These are phyloP conservation scores for Phialophora chinensis DNA, from an alignment of 2,329 filamentous ascomycete species.

Conservation along the genomic window DNA sequence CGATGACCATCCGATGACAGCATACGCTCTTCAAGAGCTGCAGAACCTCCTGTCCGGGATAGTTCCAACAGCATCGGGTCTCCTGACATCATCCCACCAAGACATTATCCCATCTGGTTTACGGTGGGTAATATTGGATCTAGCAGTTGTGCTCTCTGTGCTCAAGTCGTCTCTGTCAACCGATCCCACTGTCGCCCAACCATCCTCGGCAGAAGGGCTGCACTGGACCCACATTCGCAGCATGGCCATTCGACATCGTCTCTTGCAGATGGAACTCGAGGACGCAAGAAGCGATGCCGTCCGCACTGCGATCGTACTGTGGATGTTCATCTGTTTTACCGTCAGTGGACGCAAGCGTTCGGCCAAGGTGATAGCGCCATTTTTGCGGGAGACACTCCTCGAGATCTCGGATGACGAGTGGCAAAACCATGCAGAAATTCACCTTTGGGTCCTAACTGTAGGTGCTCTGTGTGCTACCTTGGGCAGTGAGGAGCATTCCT, in stretches of 20 bases:
- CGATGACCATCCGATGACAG: conserved; percentile 27
- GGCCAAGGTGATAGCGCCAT: conserved; percentile 22
- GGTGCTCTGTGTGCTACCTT: conserved; percentile 18
- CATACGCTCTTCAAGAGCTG: conserved; percentile 26
- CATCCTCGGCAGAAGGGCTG: conserved; percentile 12
- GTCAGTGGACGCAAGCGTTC: conserved; percentile 24
- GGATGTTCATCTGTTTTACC: conserved; percentile 29
- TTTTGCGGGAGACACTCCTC: conserved; percentile 14
- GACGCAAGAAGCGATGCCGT: conserved; percentile 26
- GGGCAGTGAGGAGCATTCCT: conserved; percentile 12
- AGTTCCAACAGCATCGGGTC: conserved; percentile 17
- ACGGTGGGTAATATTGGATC: conserved; percentile 28
- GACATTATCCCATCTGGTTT: conserved; percentile 23
- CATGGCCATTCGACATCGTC: conserved; percentile 28
- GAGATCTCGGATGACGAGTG: conserved; percentile 17
- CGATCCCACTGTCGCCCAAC: not conserved
- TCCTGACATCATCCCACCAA: conserved; percentile 23
- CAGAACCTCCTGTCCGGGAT: conserved; percentile 22
- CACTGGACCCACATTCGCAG: conserved; percentile 32
- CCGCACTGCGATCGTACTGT: conserved; percentile 24
- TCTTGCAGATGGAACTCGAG: conserved; percentile 22
- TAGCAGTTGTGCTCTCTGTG: conserved; percentile 20
- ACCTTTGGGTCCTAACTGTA: conserved; percentile 20
- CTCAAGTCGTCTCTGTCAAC: conserved; percentile 15
- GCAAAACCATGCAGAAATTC: conserved; percentile 25